Evolutionary conservation across 2,329 filamentous ascomycete species (phyloP).

Genomic region (Cladobotryum mycophilum): DNA sequence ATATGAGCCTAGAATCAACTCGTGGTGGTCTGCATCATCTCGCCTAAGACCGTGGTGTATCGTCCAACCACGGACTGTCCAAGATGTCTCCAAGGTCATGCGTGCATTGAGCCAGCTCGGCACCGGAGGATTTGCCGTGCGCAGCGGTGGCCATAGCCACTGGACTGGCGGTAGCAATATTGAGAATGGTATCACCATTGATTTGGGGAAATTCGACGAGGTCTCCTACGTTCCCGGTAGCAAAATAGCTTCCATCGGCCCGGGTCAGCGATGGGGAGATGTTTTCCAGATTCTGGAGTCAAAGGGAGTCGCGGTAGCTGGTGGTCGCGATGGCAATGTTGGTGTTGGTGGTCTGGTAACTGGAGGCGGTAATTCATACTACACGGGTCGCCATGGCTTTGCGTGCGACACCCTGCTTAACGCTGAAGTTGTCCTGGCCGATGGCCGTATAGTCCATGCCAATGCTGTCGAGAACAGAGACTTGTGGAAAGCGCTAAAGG

Average conservation of each 20-base stretch:
- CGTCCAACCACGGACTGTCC: background rate
- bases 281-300: slow-evolving; percentile 20
- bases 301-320: slow-evolving; percentile 34
- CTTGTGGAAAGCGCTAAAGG: slow-evolving; percentile 39
- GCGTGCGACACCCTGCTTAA: slow-evolving; percentile 39
- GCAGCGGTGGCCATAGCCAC: slow-evolving; percentile 12
- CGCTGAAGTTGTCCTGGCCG: slow-evolving; percentile 43
- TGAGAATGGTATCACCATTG: slow-evolving; percentile 16
- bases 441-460: slow-evolving; percentile 38
- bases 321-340: slow-evolving; percentile 34
- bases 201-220: slow-evolving; percentile 15
- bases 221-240: slow-evolving; percentile 18
- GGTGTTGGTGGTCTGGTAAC: slow-evolving; percentile 25
- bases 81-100: background rate
- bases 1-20: background rate
- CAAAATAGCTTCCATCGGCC: slow-evolving; percentile 34
- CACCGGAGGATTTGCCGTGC: slow-evolving; percentile 12
- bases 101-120: background rate
- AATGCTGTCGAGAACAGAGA: slow-evolving; percentile 30
- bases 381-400: slow-evolving; percentile 35
- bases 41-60: slow-evolving; percentile 1
- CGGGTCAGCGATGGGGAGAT: slow-evolving; percentile 36
- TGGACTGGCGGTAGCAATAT: slow-evolving; percentile 12
- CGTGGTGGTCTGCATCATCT: slow-evolving; percentile 1
- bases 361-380: slow-evolving; percentile 21